Evolutionary conservation across 257 asterid species (phyloP), one percentile per base, ranked within the genome.

Genomic region (Fraxinus cuspidata): DNA sequence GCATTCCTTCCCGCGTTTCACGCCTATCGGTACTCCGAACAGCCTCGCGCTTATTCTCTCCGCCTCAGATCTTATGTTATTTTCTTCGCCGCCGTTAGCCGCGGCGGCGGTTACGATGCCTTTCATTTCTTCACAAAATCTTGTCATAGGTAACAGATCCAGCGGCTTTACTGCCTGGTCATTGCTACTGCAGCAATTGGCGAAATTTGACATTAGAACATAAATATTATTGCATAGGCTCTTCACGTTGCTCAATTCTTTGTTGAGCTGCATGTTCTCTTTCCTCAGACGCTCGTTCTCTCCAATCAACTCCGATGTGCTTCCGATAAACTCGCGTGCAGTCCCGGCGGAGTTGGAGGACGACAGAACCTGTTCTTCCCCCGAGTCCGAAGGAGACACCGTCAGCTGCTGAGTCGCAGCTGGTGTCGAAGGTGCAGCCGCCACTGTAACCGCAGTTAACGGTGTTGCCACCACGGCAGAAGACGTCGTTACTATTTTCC

Each of bases 351-450:
- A 89, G 19, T 89, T 83, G 9, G 88, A 89, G 25, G 92, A 90
- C 0, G 99, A 91, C 1, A 88, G 6, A 1, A 85, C 98, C 64
- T 89, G 98, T 77, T 95, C 99, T 0, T 95, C 99, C 49, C 93
- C 90, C 3, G 99, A 95, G 53, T 85, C 88, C 12, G 97, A 74
- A 2, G 89, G 86, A 5, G 96, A 90, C 16, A 83, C 88, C 75
- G 82, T 64, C 76, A 10, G 71, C 15, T 29, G 63, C 44, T 49
- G 81, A 56, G 80, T 64, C 10, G 77, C 29, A 3, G 67, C 53
- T 5, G 82, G 60, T 18, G 53, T 25, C 21, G 72, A 25, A 9
- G 83, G 29, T 27, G 66, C 77, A 11, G 63, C 75, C 1, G 75
- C 77, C 5, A 73, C 83, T 25, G 75, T 60, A 2, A 60, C 32